phyloP scores from a whole-genome alignment of 768 basidiomycete species.

The Mycena polygramma region DNA sequence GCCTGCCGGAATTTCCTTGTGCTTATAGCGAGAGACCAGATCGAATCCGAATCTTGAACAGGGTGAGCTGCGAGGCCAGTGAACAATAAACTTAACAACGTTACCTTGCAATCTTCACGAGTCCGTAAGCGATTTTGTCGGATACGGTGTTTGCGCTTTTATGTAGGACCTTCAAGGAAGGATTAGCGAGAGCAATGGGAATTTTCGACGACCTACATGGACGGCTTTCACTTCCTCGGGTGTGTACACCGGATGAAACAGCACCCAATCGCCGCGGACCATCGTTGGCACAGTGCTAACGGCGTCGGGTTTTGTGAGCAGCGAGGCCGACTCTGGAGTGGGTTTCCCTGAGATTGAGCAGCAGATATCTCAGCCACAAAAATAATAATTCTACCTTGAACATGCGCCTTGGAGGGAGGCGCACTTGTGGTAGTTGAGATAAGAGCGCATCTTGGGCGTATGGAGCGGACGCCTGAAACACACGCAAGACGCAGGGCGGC shows the following conservation, averaged over 20 bases:
- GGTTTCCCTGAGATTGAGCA: not conserved
- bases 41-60: conserved; percentile 77
- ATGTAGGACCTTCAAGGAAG: conserved; percentile 73
- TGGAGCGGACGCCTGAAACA: not conserved
- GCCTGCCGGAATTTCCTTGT: conserved; percentile 71
- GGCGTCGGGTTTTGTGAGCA: conserved; percentile 57
- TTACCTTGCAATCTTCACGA: conserved; percentile 71
- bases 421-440: conserved; percentile 26
- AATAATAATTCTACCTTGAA: not conserved
- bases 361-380: not conserved
- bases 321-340: not conserved
- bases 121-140: conserved; percentile 78
- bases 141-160: conserved; percentile 70
- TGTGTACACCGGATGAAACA: conserved; percentile 94
- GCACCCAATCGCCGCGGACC: conserved; percentile 86
- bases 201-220: conserved; percentile 57
- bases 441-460: conserved; percentile 19
- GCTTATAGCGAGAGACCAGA: conserved; percentile 87
- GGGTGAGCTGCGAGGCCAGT: conserved; percentile 11
- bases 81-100: conserved; percentile 22
- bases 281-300: conserved; percentile 68
- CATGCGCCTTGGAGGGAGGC: not conserved
- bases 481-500: conserved; percentile 9
- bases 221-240: conserved; percentile 79
- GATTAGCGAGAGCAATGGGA: conserved; percentile 7